Base-by-base conservation (phyloP, 441 rosid species). In the Corymbia calophylla region DNA sequence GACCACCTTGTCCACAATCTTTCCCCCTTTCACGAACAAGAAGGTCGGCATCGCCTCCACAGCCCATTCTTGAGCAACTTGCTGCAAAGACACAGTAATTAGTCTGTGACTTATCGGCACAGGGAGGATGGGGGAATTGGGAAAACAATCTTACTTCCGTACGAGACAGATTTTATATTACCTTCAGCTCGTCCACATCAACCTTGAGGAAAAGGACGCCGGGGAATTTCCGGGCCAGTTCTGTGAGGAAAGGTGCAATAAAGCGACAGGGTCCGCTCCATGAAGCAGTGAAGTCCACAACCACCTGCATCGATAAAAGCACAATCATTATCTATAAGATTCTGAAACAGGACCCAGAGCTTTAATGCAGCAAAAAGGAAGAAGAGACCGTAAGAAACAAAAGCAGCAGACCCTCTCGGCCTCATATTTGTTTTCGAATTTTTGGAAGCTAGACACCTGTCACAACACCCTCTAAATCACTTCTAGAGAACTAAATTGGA, bases 41-140 rank as follows among this genome's bases (percentile, higher is more conserved):
- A 90, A 90, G 53, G 90, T 88, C 14, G 91, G 91, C 90, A 90
- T 90, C 29, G 91, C 89, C 55, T 90, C 64, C 88, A 88, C 90
- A 15, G 51, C 66, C 64, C 56, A 88, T 56, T 90, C 88, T 39
- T 17, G 35, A 5, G 91, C 86, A 53, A 88, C 91, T 23, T 58
- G 73, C 91, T 90, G 81, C 70, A 54, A 73, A 49, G 18, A 54
- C 51, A 17, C 4, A 25, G 64, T 44, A 23, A 23, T 77, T 77
- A 44, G 84, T 77, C 84, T 3, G n/a, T 16, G 14, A 77, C 44
- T 44, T 47, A 44, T 23, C n/a, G 39, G 51, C 84, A 44, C n/a
- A 14, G 84, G 51, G 49, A 77, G 84, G 51, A 77, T 13, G 51
- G n/a, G 18, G 51, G n/a, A 77, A 23, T 25, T 44, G 84, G 51